Percentiles rank a stretch among this genome's conserved stretches.
phyloP scores from a whole-genome alignment of 176 grass and related monocot genomes.

The Aegilops longissima region DNA sequence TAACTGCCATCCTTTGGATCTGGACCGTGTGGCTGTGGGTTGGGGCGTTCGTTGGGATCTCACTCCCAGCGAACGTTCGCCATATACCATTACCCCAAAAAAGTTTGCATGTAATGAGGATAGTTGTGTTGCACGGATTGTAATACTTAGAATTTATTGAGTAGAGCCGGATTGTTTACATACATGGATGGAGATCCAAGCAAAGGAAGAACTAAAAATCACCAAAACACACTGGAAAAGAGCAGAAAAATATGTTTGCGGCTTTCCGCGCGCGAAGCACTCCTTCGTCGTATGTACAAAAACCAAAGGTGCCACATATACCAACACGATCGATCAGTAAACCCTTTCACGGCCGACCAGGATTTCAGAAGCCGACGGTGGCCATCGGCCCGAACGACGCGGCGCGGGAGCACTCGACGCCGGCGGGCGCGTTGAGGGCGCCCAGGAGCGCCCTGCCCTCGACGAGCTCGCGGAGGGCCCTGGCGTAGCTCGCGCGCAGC shows the following conservation, averaged over 20 bases:
- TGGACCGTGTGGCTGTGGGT: no score
- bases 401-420: conserved; percentile 43
- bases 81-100: no score
- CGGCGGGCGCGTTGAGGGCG: conserved; percentile 27
- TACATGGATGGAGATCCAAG: not conserved
- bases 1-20: no score
- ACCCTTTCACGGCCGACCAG: not conserved
- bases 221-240: no score
- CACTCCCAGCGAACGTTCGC: no score
- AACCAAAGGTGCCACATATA: not conserved
- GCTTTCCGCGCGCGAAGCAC: not conserved
- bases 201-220: not conserved
- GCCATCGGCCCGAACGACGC: conserved; percentile 45
- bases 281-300: not conserved
- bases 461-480: conserved; percentile 42
- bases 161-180: not conserved
- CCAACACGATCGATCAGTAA: not conserved
- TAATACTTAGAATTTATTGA: no score
- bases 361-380: conserved; percentile 30
- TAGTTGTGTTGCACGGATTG: no score
- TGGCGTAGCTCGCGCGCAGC: conserved; percentile 37
- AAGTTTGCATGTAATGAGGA: no score
- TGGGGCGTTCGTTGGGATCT: no score
- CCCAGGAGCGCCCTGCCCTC: conserved; percentile 44
- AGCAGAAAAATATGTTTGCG: not conserved